These are phyloP conservation scores for Marchantia paleacea DNA, from an alignment of 225 moss, liverwort and hornwort genomes.

Conservation along the genomic window DNA sequence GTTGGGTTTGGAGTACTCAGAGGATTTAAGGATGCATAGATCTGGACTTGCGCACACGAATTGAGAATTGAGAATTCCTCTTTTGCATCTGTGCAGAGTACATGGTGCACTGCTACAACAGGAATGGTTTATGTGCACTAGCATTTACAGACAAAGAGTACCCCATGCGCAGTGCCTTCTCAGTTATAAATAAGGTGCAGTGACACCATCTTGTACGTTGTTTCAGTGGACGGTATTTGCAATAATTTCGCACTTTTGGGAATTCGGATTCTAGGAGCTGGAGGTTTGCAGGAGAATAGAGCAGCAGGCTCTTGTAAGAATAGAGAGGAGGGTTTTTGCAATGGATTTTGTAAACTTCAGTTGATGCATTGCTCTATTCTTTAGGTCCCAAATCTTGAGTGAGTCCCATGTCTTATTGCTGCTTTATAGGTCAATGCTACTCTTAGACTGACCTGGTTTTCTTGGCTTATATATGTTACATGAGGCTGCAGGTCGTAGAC, in stretches of 20 bases:
- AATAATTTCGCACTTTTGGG: not conserved
- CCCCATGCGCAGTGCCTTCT: constrained; percentile 89
- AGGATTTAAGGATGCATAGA: not conserved
- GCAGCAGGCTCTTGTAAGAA: not conserved
- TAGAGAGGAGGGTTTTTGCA: no score
- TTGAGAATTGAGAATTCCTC: not conserved
- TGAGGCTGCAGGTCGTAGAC: constrained; percentile 67
- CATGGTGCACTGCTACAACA: constrained; percentile 98
- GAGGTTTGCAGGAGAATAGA: not conserved
- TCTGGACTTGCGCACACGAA: not conserved
- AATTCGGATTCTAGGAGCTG: not conserved
- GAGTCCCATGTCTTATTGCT: no score
- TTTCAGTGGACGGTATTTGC: not conserved
- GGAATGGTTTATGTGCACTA: constrained; percentile 81
- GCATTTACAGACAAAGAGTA: constrained; percentile 95
- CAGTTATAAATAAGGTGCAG: constrained; percentile 90
- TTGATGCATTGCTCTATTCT: no score
- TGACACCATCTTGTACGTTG: not conserved
- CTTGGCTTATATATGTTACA: not conserved
- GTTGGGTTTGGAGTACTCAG: not conserved
- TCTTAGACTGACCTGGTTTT: not conserved
- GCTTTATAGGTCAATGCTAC: no score
- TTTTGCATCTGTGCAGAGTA: constrained; percentile 61
- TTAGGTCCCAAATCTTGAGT: no score
- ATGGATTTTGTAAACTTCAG: no score